These are phyloP conservation scores for Lachnellula subtilissima DNA, from an alignment of 2,329 filamentous ascomycete genomes.

Conservation along the genomic window DNA sequence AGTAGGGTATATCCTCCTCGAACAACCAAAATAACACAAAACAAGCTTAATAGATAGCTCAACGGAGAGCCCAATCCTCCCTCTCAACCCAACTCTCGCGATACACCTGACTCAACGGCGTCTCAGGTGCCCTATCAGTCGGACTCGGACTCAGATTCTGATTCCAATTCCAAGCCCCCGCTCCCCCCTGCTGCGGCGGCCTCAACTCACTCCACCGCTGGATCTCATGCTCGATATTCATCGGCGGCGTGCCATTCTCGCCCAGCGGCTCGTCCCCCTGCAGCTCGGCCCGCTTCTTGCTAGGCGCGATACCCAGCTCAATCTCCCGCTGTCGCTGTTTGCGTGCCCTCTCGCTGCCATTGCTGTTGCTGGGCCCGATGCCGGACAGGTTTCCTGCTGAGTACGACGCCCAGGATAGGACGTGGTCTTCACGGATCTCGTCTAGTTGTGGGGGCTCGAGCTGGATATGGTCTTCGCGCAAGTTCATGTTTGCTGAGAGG, in stretches of 20 bases:
- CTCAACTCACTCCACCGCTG: not conserved
- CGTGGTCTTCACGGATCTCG: not conserved
- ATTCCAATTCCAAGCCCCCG: not conserved
- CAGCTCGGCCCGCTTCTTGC: not conserved
- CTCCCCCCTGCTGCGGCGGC: not conserved
- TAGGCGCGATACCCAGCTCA: conserved; percentile 1
- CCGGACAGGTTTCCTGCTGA: conserved; percentile 6
- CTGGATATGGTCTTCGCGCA: conserved; percentile 4
- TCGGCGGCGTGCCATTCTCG: not conserved
- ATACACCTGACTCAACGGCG: conserved; percentile 1
- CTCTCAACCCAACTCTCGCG: conserved; percentile 4
- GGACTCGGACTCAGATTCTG: not conserved
- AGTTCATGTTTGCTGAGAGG: conserved; percentile 6
- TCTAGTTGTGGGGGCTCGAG: no score
- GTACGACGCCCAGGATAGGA: conserved; percentile 7
- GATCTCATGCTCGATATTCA: not conserved
- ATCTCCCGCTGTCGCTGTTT: conserved; percentile 9
- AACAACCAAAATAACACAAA: not conserved
- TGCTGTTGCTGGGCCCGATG: conserved; percentile 3
- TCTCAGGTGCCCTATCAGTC: conserved; percentile 1
- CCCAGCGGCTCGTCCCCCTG: not conserved
- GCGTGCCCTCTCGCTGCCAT: not conserved
- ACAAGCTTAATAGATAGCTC: not conserved
- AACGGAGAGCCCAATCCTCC: conserved; percentile 4
- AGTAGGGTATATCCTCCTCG: no score